Conservation (phyloP, 2,329 filamentous ascomycete genomes). For the Paradendryphiella salina region DNA sequence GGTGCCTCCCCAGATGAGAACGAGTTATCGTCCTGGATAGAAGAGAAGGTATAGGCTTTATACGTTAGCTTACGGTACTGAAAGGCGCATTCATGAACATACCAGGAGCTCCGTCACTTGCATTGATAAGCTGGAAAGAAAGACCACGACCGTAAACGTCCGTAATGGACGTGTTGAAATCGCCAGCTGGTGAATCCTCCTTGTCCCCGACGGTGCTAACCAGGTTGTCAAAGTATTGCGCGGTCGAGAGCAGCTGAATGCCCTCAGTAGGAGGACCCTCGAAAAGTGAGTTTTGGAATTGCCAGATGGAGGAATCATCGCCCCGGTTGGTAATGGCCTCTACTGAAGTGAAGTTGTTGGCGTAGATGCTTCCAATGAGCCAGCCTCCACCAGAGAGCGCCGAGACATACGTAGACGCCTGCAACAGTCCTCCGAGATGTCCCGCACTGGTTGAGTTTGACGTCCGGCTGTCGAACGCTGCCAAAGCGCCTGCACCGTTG, state of each 20-base stretch:
- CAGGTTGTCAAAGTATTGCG: constrained; percentile 66
- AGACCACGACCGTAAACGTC: constrained; percentile 87
- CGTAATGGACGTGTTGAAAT: constrained; percentile 70
- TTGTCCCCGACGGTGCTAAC: constrained; percentile 63
- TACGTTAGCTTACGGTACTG: constrained; percentile 59
- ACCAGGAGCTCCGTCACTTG: constrained; percentile 67
- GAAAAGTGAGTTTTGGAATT: constrained; percentile 65
- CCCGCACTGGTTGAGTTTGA: constrained; percentile 62
- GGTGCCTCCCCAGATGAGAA: constrained; percentile 68
- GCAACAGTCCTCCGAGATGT: constrained; percentile 78
- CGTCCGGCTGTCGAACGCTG: constrained; percentile 78
- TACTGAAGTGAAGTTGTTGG: constrained; percentile 77
- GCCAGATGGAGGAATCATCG: constrained; percentile 59
- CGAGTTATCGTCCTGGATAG: constrained; percentile 65
- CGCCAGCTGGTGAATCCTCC: constrained; percentile 60
- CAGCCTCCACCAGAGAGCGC: constrained; percentile 83
- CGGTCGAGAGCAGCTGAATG: constrained; percentile 59
- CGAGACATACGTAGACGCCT: constrained; percentile 77
- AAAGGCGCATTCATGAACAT: constrained; percentile 66
- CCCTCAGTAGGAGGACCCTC: constrained; percentile 57
- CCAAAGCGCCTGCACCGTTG: constrained; percentile 77
- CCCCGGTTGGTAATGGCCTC: constrained; percentile 56
- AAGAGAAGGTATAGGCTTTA: constrained; percentile 75
- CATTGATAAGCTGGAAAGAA: constrained; percentile 83
- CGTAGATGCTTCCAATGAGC: constrained; percentile 78